These are phyloP conservation scores for Fraxinus velutina DNA, from an alignment of 305 asterid species.

Conservation along the genomic window DNA sequence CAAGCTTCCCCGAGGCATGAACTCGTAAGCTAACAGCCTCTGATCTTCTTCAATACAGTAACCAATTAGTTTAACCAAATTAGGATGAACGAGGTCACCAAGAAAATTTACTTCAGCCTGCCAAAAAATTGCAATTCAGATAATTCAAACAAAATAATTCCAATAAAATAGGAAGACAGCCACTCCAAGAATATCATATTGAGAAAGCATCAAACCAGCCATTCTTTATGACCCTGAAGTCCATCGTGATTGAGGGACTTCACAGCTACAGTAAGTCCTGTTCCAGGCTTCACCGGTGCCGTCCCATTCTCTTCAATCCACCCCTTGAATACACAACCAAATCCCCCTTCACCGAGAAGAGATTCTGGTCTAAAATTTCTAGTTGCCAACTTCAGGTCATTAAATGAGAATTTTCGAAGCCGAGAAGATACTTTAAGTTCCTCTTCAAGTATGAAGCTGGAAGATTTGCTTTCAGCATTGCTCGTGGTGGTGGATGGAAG, in stretches of 20 bases:
- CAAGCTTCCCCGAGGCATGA: conserved; percentile 98
- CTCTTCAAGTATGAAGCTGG: conserved; percentile 69
- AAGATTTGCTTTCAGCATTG: conserved; percentile 66
- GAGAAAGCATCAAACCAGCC: conserved; percentile 70
- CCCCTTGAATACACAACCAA: conserved; percentile 92
- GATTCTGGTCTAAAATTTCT: conserved; percentile 91
- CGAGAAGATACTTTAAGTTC: conserved; percentile 81
- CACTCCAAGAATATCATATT: conserved; percentile 10
- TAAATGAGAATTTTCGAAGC: conserved; percentile 73
- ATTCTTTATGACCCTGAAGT: conserved; percentile 97
- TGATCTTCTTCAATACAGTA: conserved; percentile 96
- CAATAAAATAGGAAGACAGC: conserved; percentile 6
- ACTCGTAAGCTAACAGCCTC: conserved; percentile 83
- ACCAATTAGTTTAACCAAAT: conserved; percentile 87
- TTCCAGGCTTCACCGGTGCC: conserved; percentile 94
- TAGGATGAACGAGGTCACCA: conserved; percentile 83
- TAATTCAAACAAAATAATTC: conserved; percentile 11
- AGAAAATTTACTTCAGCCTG: conserved; percentile 95
- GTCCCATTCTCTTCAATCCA: conserved; percentile 97
- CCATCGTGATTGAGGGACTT: conserved; percentile 93
- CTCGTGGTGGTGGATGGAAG: conserved; percentile 68
- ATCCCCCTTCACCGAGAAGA: conserved; percentile 96
- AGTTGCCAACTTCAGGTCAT: conserved; percentile 79
- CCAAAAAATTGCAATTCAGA: conserved; percentile 29
- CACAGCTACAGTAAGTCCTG: conserved; percentile 94